Base-by-base conservation (phyloP, 169 alveolate species). In the Neospora caninum region DNA sequence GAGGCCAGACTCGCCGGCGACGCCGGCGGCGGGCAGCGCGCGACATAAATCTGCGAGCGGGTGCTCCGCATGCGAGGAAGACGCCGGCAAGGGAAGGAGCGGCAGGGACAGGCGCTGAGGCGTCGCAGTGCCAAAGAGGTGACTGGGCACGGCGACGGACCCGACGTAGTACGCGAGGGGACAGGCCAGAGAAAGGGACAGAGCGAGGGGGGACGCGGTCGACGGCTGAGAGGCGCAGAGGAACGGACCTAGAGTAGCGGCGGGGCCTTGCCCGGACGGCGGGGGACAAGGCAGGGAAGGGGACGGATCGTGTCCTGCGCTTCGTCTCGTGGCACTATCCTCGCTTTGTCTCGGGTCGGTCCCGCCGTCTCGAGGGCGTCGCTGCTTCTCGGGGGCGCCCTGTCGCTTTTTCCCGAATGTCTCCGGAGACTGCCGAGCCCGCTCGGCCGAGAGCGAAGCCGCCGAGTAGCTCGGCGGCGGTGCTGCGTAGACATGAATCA, bases 111-210 rank as follows among this genome's bases (percentile, higher is more conserved):
- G 38, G 53, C 89, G 53, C 54, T 42, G 89, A 38, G 69, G 67
- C 41, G 69, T 22, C 41, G 89, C 18, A 20, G 53, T 38, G 89
- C 89, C 89, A 29, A 82, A 82, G 69, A 82, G 89, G 41, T 82
- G 36, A 36, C 64, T 82, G 16, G 89, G 89, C 22, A 82, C 67
- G 25, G 64, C 89, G 22, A 42, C 89, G 6, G 89, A 41, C 39
- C 89, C 89, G 25, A 82, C 36, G 67, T 82, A 82, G 89, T 82
- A 82, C 67, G 89, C 41, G 41, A 82, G 64, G 31, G 89, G 89
- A 18, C 43, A 36, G 29, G 89, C 54, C 34, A 82, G 89, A 4
- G 89, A 42, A 1, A 82, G 89, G 39, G 89, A 82, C 54, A 82
- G 22, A 6, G 89, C 36, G 38, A 9, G 39, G 10, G 86, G 31